phyloP scores from a whole-genome alignment of 495 filamentous ascomycete genomes.

The Aspergillus incahuasiensis region DNA sequence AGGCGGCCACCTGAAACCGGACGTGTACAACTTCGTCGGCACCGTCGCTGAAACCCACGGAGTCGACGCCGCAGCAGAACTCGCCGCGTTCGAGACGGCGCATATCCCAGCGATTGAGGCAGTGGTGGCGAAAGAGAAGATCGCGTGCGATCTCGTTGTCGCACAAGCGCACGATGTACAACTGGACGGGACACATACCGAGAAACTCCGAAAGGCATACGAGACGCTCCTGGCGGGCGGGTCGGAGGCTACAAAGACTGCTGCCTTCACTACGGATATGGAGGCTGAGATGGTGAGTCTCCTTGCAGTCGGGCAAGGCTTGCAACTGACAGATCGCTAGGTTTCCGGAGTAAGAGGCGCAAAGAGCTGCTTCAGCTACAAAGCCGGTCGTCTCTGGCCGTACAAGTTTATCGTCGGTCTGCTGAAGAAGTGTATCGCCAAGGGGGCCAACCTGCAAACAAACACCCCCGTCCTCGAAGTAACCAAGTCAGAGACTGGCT shows the following conservation, averaged over 20 bases:
- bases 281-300: constrained; percentile 13
- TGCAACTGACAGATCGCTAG: no score
- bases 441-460: constrained; percentile 71
- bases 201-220: constrained; percentile 22
- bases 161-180: constrained; percentile 29
- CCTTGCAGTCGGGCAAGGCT: no score
- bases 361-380: constrained; percentile 33
- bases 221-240: constrained; percentile 1
- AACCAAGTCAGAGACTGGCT: constrained; percentile 23
- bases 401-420: constrained; percentile 75
- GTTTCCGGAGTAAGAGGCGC: constrained; percentile 48
- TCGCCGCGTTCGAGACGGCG: constrained; percentile 28
- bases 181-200: constrained; percentile 13
- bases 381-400: constrained; percentile 60
- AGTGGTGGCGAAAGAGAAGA: constrained; percentile 26
- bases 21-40: constrained; percentile 25
- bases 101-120: constrained; percentile 27
- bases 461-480: constrained; percentile 56
- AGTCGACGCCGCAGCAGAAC: constrained; percentile 26
- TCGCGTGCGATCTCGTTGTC: constrained; percentile 32
- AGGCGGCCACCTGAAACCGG: constrained; percentile 37
- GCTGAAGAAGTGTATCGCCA: constrained; percentile 51
- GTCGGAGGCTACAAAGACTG: not conserved
- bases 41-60: constrained; percentile 15
- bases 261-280: not conserved